Percentiles rank a stretch among this genome's conserved stretches.
These are phyloP conservation scores for Hyphopichia pseudoburtonii DNA, from an alignment of 1,139 yeast species.

Conservation along the genomic window DNA sequence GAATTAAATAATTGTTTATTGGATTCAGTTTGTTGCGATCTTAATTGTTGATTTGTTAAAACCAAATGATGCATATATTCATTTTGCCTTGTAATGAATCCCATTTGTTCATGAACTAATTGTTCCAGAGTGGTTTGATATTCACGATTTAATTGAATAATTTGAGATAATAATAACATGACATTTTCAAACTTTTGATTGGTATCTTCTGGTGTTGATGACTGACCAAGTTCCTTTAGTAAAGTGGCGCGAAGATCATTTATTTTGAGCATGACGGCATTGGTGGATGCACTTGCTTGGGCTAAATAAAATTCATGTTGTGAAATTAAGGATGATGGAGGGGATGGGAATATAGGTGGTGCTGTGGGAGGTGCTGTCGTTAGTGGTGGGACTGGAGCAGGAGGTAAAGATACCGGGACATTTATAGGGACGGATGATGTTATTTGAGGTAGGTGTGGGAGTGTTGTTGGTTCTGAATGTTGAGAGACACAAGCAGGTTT, in stretches of 20 bases:
- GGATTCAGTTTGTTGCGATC: conserved; percentile 15
- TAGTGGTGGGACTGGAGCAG: no score
- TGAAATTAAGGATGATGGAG: neutral
- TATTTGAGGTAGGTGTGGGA: neutral
- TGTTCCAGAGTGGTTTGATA: conserved; percentile 12
- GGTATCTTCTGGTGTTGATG: neutral
- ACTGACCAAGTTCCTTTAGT: no score
- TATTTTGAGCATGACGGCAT: neutral
- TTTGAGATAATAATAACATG: conserved; percentile 11
- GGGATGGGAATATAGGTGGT: neutral
- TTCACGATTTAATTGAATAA: conserved; percentile 13
- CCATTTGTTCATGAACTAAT: conserved; percentile 30
- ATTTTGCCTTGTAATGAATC: conserved; percentile 10
- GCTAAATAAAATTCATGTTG: conserved; percentile 1
- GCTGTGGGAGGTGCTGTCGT: neutral
- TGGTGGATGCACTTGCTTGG: neutral
- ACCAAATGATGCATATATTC: conserved; percentile 12
- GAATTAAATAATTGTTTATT: conserved; percentile 8
- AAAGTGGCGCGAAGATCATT: conserved; percentile 2
- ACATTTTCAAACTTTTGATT: conserved; percentile 1
- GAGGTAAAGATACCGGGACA: neutral
- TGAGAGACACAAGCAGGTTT: no score
- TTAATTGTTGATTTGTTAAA: conserved; percentile 13
- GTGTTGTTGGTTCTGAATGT: neutral
- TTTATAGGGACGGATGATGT: neutral